These are phyloP conservation scores for Penicillium coffeae DNA, from an alignment of 495 filamentous ascomycete species.

Conservation along the genomic window DNA sequence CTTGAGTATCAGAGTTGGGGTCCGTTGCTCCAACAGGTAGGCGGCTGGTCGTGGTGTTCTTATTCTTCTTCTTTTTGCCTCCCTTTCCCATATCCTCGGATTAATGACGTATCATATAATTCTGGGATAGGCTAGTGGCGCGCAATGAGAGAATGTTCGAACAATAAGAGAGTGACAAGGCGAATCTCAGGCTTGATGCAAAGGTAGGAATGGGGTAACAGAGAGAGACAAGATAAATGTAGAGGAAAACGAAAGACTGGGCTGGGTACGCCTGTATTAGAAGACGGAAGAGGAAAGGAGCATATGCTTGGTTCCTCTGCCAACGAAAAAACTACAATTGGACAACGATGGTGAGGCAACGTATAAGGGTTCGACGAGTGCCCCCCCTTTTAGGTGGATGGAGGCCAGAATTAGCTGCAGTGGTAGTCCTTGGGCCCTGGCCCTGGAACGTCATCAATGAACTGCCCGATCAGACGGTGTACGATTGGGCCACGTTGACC, in stretches of 20 bases:
- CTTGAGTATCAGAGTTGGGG: slow-evolving; percentile 22
- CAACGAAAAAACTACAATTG: slow-evolving; percentile 21
- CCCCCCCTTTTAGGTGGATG: slow-evolving; percentile 24
- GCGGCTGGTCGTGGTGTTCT: slow-evolving; percentile 26
- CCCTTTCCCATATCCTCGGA: slow-evolving; percentile 35
- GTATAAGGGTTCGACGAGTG: slow-evolving; percentile 36
- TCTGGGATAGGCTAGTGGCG: slow-evolving; percentile 20
- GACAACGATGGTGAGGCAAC: slow-evolving; percentile 36
- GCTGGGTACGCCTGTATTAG: slow-evolving; percentile 32
- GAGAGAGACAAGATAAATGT: slow-evolving; percentile 23
- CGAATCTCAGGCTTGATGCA: slow-evolving; percentile 26
- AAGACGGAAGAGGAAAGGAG: slow-evolving; percentile 27
- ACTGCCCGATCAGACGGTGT: slow-evolving; percentile 29
- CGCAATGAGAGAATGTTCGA: slow-evolving; percentile 25
- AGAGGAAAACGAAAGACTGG: slow-evolving; percentile 19
- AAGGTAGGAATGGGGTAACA: slow-evolving; percentile 17
- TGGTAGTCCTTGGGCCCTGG: slow-evolving; percentile 23
- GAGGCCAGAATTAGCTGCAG: slow-evolving; percentile 25
- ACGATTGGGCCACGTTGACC: slow-evolving; percentile 44
- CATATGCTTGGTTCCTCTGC: slow-evolving; percentile 27
- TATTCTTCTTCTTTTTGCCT: slow-evolving; percentile 33
- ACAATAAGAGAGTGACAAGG: slow-evolving; percentile 32
- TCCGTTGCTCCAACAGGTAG: slow-evolving; percentile 25
- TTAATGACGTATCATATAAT: slow-evolving; percentile 34
- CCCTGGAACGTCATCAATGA: slow-evolving; percentile 38